Base-by-base conservation (phyloP, 441 rosid genomes). In the Pelargonium cotyledonis region DNA sequence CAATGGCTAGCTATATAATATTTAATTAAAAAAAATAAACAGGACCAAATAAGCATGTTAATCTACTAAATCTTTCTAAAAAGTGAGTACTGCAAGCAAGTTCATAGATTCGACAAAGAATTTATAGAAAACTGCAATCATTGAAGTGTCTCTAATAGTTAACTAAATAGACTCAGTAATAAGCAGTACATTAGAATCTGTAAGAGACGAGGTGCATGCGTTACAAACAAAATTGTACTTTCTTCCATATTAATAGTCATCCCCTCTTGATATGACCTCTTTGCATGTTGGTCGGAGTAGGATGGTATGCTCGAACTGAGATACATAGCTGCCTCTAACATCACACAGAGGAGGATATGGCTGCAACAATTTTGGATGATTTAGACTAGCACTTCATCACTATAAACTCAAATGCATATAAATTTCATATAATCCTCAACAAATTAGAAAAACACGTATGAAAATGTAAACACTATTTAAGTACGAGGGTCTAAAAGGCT, bases 271-370 rank as follows among this genome's bases (percentile, higher is more conserved):
- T 74, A 92, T 79, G 61, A 92, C 99, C 82, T 95, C 98, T 80
- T 92, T 92, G 95, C 99, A 95, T 60, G 93, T 88, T 0, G 98
- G 98, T 73, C 99, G 89, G 35, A 95, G 91, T 65, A 91, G 77
- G 68, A 95, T 85, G 19, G 99, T 92, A 73, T 95, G 99, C 81
- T 90, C 98, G 38, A 84, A 95, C 80, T 95, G 99, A 38, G 98
- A 92, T 0, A 95, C 96, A 26, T 89, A 95, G 74, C 98, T 95
- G 70, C 98, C 99, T 74, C 86, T 90, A 49, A 78, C 77, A 75
- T 90, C 98, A 66, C 97, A 95, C 0, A 92, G 83, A 19, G 99
- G 99, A 75, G 99, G 98, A 75, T 68, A 88, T 0, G 96, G 90
- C 99, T 95, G 92, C 82, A 57, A 5, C 65, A 70, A 26, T 47